Base-by-base conservation (phyloP, 306 rosid genomes). In the Vicia villosa region DNA sequence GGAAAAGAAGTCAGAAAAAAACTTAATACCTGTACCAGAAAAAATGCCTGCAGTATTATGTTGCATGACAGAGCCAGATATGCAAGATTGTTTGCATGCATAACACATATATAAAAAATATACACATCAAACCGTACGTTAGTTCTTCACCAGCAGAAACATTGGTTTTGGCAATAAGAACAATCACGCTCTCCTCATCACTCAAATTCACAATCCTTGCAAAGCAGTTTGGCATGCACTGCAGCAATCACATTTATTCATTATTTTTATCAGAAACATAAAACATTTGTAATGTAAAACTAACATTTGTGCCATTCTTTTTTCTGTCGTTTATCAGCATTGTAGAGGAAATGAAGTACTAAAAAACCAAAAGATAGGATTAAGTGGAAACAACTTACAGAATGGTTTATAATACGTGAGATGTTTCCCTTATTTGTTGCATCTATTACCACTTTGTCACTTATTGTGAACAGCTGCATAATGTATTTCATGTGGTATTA, bases 161-260 rank as follows among this genome's bases (percentile, higher is more conserved):
- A n/a, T 82, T 77, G 57, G 79, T 72, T 87, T 85, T 93, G 49
- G 97, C 96, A 54, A 90, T 84, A 60, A 93, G 97, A 65, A 93
- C 96, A 66, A 93, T 88, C 64, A 89, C 80, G 82, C 80, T 86
- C 74, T 86, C 87, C 38, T 81, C 81, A 32, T 83, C 86, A 8
- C 87, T 84, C 40, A 84, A 47, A 63, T 86, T 76, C 87, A 90
- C 67, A 68, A 93, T 93, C 81, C 98, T 90, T 43, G 98, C 96
- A 76, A 72, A 93, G 84, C 98, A 93, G 80, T 93, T 93, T 41
- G 98, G 97, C 89, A 81, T 83, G 89, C 98, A 93, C 98, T 93
- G 89, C 81, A 85, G 70, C 69, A 80, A 40, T 38, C 57, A 69
- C 40, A 41, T 20, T 60, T 69, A 74, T 52, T 78, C 30, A 74